Evolutionary conservation across 73 alveolate genomes (phyloP), one percentile per base, ranked within the genome.

Genomic region (Blepharisma japonicum): DNA sequence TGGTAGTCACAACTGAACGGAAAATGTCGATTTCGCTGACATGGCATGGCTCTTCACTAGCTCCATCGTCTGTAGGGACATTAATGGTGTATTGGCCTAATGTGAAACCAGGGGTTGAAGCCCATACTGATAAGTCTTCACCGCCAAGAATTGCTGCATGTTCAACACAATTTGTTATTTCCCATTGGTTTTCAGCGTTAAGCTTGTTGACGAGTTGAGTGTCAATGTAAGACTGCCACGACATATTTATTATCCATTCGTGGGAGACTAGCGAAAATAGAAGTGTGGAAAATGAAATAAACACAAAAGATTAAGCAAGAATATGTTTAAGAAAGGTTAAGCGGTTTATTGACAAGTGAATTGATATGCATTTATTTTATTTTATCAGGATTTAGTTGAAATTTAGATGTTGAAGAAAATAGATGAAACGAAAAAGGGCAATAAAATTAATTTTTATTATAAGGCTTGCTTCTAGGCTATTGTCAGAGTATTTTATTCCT

Each of bases 51-150:
- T 61, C 49, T 14, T 8, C 47, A 5, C 48, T 25, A 14, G 4
- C 38, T 61, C 74, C 74, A 25, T 61, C 74, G 2, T 61, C 74
- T 20, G 74, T 61, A 61, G 74, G 74, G 23, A 61, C 74, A 61
- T 61, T 39, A 9, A 61, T 39, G 14, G 0, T 20, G 47, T 61
- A 61, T 14, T 39, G 47, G 47, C 23, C 14, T 9, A 61, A 39
- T 14, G 47, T 48, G 23, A 61, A 61, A 25, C 23, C 74, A 14
- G 74, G 38, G 74, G 74, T 61, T 8, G 18, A 14, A 18, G 74
- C 74, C 74, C 74, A 61, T 20, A 61, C 5, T 14, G 74, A 61
- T 18, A n/a, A n/a, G 47, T 61, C 74, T 8, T 2, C 74, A 14
- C 5, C 14, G 39, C 47, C 39, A 25, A 61, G 2, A 61, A 61